Base-by-base conservation (phyloP, 164 flowering plant genomes). In the Liriodendron chinense region DNA sequence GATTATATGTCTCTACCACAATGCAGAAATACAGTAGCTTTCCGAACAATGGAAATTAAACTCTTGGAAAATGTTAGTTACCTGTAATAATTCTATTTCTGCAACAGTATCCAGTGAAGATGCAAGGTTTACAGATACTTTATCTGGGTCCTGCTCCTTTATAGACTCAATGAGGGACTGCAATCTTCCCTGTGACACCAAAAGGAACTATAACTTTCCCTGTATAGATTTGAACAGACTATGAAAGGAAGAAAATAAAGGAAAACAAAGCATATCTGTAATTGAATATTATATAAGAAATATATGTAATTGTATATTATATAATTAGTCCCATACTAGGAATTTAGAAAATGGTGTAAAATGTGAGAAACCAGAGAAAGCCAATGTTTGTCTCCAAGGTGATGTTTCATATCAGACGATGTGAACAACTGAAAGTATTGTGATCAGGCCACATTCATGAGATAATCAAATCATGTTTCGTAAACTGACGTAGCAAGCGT, bases 141-240 rank as follows among this genome's bases (percentile, higher is more conserved):
- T 91, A 82, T 95, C 97, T 9, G 98, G 88, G 73, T 95, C 98
- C 73, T 93, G 84, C 74, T 91, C 97, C 79, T 93, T 93, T 66
- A 95, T 88, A 53, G 77, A 83, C 56, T 79, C 77, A 26, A 93
- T 87, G 26, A 93, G 97, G 59, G 69, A 78, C 77, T 88, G 89
- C 85, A 93, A 79, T 79, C 96, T 97, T 77, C 92, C 92, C 99
- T 95, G 80, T 68, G 25, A 75, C 74, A 80, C 50, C 47, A 72
- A 72, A 77, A 28, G 21, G 57, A 72, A n/a, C 34, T 47, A 25
- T 61, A 25, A 47, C 24, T 12, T 26, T 50, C 68, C 68, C 48
- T 28, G 10, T 14, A 12, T 20, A 34, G 14, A n/a, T 47, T 5
- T 23, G 8, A 22, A 65, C 20, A 66, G 48, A 22, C 24, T 26